Evolutionary conservation across 768 basidiomycete genomes (phyloP), one percentile per base, ranked within the genome.

Genomic region (Mycena belliarum): DNA sequence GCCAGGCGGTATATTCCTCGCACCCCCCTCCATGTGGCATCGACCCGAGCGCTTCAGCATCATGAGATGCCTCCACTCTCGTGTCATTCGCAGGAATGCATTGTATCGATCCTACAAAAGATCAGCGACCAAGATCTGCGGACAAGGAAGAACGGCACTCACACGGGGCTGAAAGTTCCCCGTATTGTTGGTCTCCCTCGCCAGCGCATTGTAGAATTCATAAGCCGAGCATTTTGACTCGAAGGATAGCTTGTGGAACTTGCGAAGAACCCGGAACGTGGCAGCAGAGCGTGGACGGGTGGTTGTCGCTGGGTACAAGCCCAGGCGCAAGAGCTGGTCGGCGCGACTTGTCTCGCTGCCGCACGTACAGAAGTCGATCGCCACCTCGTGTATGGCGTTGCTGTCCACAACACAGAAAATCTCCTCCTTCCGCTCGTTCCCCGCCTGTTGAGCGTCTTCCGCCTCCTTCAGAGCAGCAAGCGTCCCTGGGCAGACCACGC

Each of bases 331-430:
- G 0, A 79, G 70, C 47, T 79, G 76, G 20, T 54, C 26, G 1
- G 63, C 16, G 65, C 67, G 35, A 53, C 66, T 23, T 18, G 60
- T 38, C 60, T 69, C 53, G 3, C 16, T 44, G 21, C 59, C 52
- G n/a, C 74, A 76, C 0, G 60, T 65, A 59, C 74, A 76, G 45
- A 66, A 76, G 41, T 72, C 68, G 0, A 76, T n/a, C 0, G 42
- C 58, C 4, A 75, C 67, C 4, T 55, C 49, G 37, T 74, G 72
- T n/a, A 74, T 54, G 1, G 60, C 57, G 44, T 70, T 54, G 23
- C 26, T 15, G 44, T 68, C 61, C 21, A 73, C 63, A 6, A 75
- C 45, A 6, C 65, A 51, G 50, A 75, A 72, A n/a, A n/a, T n/a
- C n/a, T n/a, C n/a, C n/a, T n/a, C n/a, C n/a, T n/a, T n/a, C n/a